Percentiles rank a stretch among this genome's conserved stretches.
Evolutionary conservation across 495 filamentous ascomycete species (phyloP).

Genomic region (Trichoderma erinaceum): DNA sequence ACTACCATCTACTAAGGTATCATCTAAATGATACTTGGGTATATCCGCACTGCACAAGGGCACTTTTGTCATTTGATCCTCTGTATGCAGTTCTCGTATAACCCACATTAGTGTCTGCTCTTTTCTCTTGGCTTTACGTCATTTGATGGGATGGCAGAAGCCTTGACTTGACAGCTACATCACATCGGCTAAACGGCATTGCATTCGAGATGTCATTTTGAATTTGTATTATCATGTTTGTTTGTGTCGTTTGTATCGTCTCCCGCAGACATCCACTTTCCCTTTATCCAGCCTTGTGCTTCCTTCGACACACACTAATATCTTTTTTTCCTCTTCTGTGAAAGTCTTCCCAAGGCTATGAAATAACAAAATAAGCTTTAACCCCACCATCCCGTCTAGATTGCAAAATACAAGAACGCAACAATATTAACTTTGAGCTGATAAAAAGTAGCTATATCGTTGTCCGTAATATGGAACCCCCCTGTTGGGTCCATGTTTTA

Average conservation of each 20-base stretch:
- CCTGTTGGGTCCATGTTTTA: background rate
- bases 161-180: background rate
- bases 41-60: background rate
- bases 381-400: constrained; percentile 11
- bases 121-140: constrained; percentile 8
- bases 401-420: constrained; percentile 13
- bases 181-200: background rate
- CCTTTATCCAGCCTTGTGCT: constrained; percentile 7
- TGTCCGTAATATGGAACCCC: background rate
- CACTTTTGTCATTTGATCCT: background rate
- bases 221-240: constrained; percentile 12
- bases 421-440: constrained; percentile 7
- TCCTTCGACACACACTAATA: background rate
- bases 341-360: constrained; percentile 1
- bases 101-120: constrained; percentile 1
- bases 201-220: background rate
- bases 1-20: background rate
- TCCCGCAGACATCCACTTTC: background rate
- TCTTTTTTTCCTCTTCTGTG: background rate
- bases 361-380: constrained; percentile 4
- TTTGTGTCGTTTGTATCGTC: constrained; percentile 4
- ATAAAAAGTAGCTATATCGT: constrained; percentile 8
- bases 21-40: background rate
- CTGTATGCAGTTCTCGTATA: background rate
- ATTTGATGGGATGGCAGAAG: background rate